Percentiles rank a stretch among this genome's conserved stretches.
These are phyloP conservation scores for Oldenlandia corymbosa DNA, from an alignment of 257 asterid species.

Conservation along the genomic window DNA sequence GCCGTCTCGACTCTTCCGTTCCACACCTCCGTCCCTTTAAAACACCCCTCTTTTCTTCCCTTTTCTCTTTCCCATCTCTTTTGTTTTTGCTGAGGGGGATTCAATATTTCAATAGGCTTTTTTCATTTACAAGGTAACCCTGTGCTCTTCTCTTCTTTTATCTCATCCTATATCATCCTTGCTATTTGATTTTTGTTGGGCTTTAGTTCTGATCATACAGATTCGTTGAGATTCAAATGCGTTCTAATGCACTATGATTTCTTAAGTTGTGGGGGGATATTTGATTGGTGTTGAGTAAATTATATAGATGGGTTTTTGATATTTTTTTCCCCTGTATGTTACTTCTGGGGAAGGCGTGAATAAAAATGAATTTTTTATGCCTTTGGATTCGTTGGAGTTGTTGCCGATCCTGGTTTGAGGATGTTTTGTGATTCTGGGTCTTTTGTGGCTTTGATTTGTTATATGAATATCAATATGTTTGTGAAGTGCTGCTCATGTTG, in stretches of 20 bases:
- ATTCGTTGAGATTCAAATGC: constrained; percentile 12
- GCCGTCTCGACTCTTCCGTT: constrained; percentile 8
- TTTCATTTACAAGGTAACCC: constrained; percentile 11
- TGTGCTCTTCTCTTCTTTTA: neutral
- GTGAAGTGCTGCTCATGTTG: constrained; percentile 18
- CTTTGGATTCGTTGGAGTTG: constrained; percentile 12
- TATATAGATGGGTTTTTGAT: constrained; percentile 4
- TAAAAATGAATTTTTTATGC: too few relatives aligned
- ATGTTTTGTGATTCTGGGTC: neutral
- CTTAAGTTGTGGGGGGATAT: constrained; percentile 10
- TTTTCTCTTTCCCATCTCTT: neutral
- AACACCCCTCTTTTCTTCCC: neutral
- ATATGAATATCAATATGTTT: constrained; percentile 11
- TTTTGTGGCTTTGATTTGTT: constrained; percentile 8
- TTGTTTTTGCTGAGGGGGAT: neutral
- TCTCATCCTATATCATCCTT: constrained; percentile 5
- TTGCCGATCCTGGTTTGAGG: neutral
- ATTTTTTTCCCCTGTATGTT: constrained; percentile 6
- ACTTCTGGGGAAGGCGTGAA: neutral
- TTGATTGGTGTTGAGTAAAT: constrained; percentile 10
- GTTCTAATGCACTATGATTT: constrained; percentile 5
- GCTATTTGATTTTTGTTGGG: neutral
- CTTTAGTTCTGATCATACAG: constrained; percentile 4
- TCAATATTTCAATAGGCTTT: constrained; percentile 3
- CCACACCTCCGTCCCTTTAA: constrained; percentile 16